Conservation (phyloP, 192 early-diverging fungal genomes). For the Mortierella claussenii region DNA sequence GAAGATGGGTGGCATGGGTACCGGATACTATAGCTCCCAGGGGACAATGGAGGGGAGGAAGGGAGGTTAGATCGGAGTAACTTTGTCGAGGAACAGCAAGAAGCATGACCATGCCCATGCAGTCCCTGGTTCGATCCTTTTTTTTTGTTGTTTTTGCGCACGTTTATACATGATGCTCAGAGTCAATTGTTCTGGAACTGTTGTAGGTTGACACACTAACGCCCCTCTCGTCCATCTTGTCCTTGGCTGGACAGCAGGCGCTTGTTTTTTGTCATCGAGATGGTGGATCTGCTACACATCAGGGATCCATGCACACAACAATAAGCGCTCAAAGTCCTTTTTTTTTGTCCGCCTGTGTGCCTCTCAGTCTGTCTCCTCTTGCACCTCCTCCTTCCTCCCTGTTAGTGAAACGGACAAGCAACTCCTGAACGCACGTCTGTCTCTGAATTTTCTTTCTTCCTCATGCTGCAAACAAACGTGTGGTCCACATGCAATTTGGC, state of each 20-base stretch:
- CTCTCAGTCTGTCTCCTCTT: too few species aligned
- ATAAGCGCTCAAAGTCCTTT: neutral
- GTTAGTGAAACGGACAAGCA: constrained; percentile 35
- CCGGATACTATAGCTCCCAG: neutral
- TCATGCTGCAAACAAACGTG: neutral
- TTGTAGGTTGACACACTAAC: neutral
- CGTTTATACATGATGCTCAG: neutral
- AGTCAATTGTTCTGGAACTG: neutral
- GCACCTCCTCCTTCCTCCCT: constrained; percentile 14
- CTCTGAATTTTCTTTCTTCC: neutral
- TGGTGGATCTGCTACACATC: constrained; percentile 8
- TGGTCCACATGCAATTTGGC: constrained; percentile 23
- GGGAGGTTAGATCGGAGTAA: too few species aligned
- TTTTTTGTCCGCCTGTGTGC: too few species aligned
- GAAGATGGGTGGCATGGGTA: too few species aligned
- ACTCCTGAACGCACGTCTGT: constrained; percentile 16
- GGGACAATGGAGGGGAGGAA: too few species aligned
- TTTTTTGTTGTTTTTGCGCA: neutral
- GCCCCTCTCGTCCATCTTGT: neutral
- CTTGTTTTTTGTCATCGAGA: neutral
- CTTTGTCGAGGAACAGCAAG: too few species aligned
- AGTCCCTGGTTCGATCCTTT: neutral
- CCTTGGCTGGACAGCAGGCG: neutral
- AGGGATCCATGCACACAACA: constrained; percentile 4
- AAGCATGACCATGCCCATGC: too few species aligned